Evolutionary conservation across 2,329 filamentous ascomycete species (phyloP).

Genomic region (Pseudogymnoascus sp.): DNA sequence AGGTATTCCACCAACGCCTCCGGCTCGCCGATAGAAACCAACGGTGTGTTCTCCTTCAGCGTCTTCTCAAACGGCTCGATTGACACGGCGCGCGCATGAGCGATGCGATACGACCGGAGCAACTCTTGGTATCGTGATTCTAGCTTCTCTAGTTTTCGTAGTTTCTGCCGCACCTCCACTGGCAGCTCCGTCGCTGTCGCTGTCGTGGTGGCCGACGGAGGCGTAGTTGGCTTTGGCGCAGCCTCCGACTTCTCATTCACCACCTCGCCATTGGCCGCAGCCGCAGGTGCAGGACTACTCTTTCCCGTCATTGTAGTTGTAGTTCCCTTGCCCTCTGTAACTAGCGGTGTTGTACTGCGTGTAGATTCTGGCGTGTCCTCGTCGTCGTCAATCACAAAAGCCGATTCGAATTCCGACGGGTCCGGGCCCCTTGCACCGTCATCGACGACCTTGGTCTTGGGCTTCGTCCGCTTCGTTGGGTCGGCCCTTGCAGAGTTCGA

Average conservation of each 20-base stretch:
- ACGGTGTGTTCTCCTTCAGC: slow-evolving; percentile 82
- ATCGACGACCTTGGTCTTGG: slow-evolving; percentile 21
- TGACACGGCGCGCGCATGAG: slow-evolving; percentile 74
- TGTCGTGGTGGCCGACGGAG: neutral
- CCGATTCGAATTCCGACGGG: slow-evolving; percentile 77
- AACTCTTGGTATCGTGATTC: slow-evolving; percentile 84
- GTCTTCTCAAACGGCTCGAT: slow-evolving; percentile 92
- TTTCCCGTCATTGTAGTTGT: slow-evolving; percentile 18
- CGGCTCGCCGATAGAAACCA: slow-evolving; percentile 81
- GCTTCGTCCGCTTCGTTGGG: slow-evolving; percentile 18
- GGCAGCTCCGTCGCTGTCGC: slow-evolving; percentile 41
- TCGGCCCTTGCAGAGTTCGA: slow-evolving; percentile 31
- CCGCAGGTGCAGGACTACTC: slow-evolving; percentile 22
- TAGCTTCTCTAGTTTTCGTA: slow-evolving; percentile 82
- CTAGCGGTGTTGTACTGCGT: slow-evolving; percentile 49
- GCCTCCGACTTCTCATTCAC: slow-evolving; percentile 20
- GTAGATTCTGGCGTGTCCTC: slow-evolving; percentile 47
- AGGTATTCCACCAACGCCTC: slow-evolving; percentile 81
- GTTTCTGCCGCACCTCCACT: slow-evolving; percentile 62
- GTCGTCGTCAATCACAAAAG: slow-evolving; percentile 79
- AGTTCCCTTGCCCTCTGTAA: slow-evolving; percentile 31
- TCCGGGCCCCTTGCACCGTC: slow-evolving; percentile 45
- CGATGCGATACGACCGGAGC: slow-evolving; percentile 81
- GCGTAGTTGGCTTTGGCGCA: slow-evolving; percentile 13
- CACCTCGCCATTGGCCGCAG: slow-evolving; percentile 19